Base-by-base conservation (phyloP, 148 eudicot genomes). In the Diospyros lotus region DNA sequence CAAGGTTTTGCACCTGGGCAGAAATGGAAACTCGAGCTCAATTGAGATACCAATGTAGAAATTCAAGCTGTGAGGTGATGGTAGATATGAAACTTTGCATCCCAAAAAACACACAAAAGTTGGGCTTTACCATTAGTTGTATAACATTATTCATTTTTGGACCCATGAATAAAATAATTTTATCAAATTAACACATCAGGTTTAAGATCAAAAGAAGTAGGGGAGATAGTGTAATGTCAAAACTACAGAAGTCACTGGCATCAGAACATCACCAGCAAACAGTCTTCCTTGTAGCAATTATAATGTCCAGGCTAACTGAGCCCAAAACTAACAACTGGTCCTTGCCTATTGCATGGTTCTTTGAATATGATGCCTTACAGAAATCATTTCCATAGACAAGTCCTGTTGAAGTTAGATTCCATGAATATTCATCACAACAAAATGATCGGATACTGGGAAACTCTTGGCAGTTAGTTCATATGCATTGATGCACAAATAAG, bases 1-100 rank as follows among this genome's bases (percentile, higher is more conserved):
- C 76, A 64, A 90, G 82, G 69, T 95, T 95, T 83, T 95, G 84
- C 77, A 86, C 97, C 98, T 94, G 81, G 58, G 77, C 59, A 75
- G 64, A 72, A 42, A 18, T 77, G 43, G 54, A 76, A 60, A n/a
- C 15, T 58, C 48, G 48, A 58, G 52, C n/a, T 77, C 71, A 77
- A 28, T 9, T 70, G 46, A 10, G 17, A 41, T 59, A 72, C 41
- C 28, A 53, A 54, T 45, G 39, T n/a, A 14, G 67, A 64, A 64
- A 40, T 63, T 56, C 7, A 45, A 55, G 63, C 2, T 18, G 45
- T 12, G 58, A 8, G 63, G 54, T 17, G 50, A 73, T 14, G 4
- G 68, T 10, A 73, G 8, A 7, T 38, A 9, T 1, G 58, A 40
- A 28, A 50, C 40, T 39, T 13, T 15, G 44, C 44, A n/a, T 3